phyloP scores from a whole-genome alignment of 768 basidiomycete species.

The Tephrocybe sp. region DNA sequence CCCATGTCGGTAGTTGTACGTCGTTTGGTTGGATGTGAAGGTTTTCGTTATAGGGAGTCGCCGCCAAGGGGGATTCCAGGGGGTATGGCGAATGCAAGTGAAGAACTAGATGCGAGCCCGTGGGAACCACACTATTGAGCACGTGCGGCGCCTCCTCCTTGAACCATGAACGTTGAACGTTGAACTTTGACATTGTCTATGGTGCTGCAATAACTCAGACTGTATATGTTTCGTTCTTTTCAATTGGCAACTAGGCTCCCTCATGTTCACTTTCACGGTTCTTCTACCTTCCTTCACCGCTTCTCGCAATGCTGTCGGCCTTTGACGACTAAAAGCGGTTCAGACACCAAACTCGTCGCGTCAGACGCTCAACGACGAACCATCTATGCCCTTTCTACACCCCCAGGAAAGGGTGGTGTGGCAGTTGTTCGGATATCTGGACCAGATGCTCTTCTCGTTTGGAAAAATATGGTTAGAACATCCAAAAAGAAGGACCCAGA shows the following conservation, averaged over 20 bases:
- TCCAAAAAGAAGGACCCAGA: constrained; percentile 33
- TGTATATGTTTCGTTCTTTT: constrained; percentile 9
- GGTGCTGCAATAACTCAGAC: neutral
- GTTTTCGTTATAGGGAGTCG: neutral
- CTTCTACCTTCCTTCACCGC: neutral
- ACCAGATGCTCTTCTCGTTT: constrained; percentile 64
- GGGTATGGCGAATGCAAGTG: neutral
- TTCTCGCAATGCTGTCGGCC: neutral
- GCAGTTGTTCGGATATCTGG: constrained; percentile 85
- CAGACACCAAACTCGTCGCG: constrained; percentile 19
- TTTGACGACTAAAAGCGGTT: neutral
- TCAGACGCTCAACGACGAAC: constrained; percentile 65
- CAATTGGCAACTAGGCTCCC: neutral
- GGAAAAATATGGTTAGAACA: constrained; percentile 51
- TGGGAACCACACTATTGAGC: constrained; percentile 5
- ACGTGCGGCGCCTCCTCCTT: constrained; percentile 6
- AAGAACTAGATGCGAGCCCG: neutral
- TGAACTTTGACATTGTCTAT: neutral
- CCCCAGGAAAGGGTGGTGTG: constrained; percentile 82
- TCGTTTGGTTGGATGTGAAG: no score
- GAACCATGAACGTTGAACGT: neutral
- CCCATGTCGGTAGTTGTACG: constrained; percentile 45
- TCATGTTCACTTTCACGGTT: neutral
- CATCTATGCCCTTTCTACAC: constrained; percentile 87
- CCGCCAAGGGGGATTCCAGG: neutral